Conservation (phyloP, 2,329 filamentous ascomycete genomes). For the Nemania abortiva region DNA sequence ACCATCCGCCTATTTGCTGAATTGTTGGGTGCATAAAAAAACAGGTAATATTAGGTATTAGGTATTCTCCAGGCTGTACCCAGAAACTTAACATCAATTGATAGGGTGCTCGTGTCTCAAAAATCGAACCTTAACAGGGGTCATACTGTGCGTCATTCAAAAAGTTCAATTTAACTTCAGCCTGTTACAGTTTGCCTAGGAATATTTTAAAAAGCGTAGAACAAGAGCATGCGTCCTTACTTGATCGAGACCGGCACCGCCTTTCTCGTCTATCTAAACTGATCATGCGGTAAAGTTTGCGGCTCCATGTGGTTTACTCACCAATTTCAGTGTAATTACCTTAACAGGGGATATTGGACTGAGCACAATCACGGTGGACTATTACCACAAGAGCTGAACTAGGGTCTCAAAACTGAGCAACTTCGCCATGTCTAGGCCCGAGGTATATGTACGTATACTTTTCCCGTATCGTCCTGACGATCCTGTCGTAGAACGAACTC, state of each 20-base stretch:
- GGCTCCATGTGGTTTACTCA: not conserved
- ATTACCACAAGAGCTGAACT: not conserved
- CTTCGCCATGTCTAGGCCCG: not conserved
- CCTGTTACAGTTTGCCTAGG: not conserved
- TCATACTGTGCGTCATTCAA: too few species aligned
- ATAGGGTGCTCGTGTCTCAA: not conserved
- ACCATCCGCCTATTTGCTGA: too few species aligned
- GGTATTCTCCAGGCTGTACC: not conserved
- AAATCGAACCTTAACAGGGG: not conserved
- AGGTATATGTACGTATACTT: constrained; percentile 2
- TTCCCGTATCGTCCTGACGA: not conserved
- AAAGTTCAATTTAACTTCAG: not conserved
- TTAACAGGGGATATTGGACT: not conserved
- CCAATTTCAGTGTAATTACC: not conserved
- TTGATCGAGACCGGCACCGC: not conserved
- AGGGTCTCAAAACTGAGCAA: not conserved
- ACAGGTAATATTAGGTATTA: not conserved
- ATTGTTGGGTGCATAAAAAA: not conserved
- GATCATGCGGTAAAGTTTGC: too few species aligned
- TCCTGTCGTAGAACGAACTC: not conserved
- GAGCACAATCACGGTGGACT: not conserved
- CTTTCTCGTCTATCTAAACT: too few species aligned
- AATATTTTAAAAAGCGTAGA: not conserved
- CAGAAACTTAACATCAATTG: too few species aligned
- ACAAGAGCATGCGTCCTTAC: not conserved